These are phyloP conservation scores for Halocafeteria seosinensis DNA, from an alignment of 108 stramenopile genomes.

Conservation along the genomic window DNA sequence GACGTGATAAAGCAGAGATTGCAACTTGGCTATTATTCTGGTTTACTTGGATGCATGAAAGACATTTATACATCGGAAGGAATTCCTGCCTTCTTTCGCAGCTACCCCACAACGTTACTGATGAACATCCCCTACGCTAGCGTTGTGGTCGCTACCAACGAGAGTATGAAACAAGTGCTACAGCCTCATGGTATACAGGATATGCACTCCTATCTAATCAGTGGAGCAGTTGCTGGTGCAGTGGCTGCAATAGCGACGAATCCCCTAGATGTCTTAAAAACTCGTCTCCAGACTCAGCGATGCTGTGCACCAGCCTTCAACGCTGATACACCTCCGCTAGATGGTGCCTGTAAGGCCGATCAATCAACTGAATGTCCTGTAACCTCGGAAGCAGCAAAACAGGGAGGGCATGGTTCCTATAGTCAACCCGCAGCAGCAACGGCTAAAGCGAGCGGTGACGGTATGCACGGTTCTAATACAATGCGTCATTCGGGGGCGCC, in stretches of 20 bases:
- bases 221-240: constrained; percentile 65
- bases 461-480: background rate
- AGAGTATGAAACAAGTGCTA: constrained; percentile 44
- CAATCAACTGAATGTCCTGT: background rate
- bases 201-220: constrained; percentile 32
- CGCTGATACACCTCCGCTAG: background rate
- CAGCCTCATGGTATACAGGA: constrained; percentile 16
- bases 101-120: constrained; percentile 70
- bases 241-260: constrained; percentile 70
- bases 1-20: constrained; percentile 97
- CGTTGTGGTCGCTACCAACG: constrained; percentile 84
- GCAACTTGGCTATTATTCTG: constrained; percentile 82
- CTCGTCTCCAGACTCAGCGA: constrained; percentile 41
- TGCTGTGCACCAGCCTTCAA: background rate
- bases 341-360: background rate
- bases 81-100: constrained; percentile 51
- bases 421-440: background rate
- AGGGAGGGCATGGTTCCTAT: background rate
- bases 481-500: background rate
- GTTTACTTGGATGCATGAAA: constrained; percentile 42
- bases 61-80: constrained; percentile 46
- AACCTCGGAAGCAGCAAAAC: background rate
- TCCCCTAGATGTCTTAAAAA: constrained; percentile 91
- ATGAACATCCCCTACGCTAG: constrained; percentile 93
- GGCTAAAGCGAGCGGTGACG: background rate